Evolutionary conservation across 257 asterid genomes (phyloP).

Genomic region (Scutellaria barbata): DNA sequence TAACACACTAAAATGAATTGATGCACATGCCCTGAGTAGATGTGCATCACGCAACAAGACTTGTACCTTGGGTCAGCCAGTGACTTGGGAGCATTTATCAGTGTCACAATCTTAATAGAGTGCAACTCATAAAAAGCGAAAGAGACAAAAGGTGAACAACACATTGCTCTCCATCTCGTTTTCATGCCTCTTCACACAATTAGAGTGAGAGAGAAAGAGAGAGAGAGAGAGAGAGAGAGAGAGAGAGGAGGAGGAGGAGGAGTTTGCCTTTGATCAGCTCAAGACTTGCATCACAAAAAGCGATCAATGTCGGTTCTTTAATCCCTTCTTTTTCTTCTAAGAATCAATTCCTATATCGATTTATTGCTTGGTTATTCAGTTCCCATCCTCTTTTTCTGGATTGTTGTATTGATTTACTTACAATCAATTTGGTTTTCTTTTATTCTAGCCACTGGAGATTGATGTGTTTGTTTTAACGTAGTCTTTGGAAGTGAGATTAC

Average conservation of each 20-base stretch:
- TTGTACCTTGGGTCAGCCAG: constrained; percentile 34
- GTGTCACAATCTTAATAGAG: constrained; percentile 24
- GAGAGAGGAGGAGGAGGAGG: constrained; percentile 23
- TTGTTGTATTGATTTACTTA: constrained; percentile 29
- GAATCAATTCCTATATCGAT: constrained; percentile 30
- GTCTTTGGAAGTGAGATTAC: constrained; percentile 13
- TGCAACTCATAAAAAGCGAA: constrained; percentile 31
- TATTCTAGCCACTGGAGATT: constrained; percentile 19
- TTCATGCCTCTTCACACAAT: constrained; percentile 49
- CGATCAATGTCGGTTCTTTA: constrained; percentile 63
- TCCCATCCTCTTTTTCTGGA: constrained; percentile 18
- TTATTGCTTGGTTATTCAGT: constrained; percentile 28
- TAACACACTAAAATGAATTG: too few relatives aligned
- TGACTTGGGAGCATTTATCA: constrained; percentile 30
- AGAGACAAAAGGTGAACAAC: constrained; percentile 46
- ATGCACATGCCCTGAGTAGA: too few relatives aligned
- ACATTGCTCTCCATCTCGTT: constrained; percentile 42
- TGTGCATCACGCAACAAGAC: constrained; percentile 32
- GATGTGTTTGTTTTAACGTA: constrained; percentile 24
- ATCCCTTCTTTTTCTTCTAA: constrained; percentile 36
- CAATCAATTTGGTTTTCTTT: constrained; percentile 1
- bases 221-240: constrained; percentile 26
- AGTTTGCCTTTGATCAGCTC: constrained; percentile 42
- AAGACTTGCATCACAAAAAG: constrained; percentile 41
- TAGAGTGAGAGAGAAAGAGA: constrained; percentile 33